Base-by-base conservation (phyloP, 2,329 filamentous ascomycete species). In the Dryadomyces sulphureus region DNA sequence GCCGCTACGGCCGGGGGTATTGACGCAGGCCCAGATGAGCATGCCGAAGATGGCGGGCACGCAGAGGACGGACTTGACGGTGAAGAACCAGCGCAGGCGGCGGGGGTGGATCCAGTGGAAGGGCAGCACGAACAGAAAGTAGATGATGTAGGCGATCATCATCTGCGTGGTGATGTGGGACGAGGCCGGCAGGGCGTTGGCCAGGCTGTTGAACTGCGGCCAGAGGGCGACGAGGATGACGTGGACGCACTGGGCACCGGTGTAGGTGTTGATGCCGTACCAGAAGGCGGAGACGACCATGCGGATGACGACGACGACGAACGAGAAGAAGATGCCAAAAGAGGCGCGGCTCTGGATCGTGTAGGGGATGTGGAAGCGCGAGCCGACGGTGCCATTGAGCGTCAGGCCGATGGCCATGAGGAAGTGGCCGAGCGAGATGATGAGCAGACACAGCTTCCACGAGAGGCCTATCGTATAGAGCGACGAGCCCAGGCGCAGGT, bases 21-120 rank as follows among this genome's bases (percentile, higher is more conserved):
- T 75, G 34, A 84, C 79, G 30, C 93, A 71, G 3, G 85, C 76
- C 88, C 88, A 94, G 56, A 86, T 81, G 61, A 94, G 12, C 22
- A 21, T 47, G 45, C 45, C 45, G 14, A 47, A 17, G 3, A 39
- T 35, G 11, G 45, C 27, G 24, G 17, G 27, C 7, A 21, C 20
- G 20, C 9, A 21, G 22, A 47, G 36, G 14, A 47, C 7, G 7
- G 27, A 27, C 57, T 65, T 45, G 43, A 22, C 19, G 3, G 21
- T 8, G 27, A 58, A 58, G 35, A 55, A 42, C 46, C 48, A 54
- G 6, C 52, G 48, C 12, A 58, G 53, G 20, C 51, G 50, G 22
- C 54, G 48, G 4, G 55, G 46, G 14, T 52, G 53, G 46, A 57
- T 55, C 38, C 56, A 46, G 1, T 56, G 49, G 25, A 57, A 51